Evolutionary conservation across 441 rosid species (phyloP).

Genomic region (Populus hybrid): DNA sequence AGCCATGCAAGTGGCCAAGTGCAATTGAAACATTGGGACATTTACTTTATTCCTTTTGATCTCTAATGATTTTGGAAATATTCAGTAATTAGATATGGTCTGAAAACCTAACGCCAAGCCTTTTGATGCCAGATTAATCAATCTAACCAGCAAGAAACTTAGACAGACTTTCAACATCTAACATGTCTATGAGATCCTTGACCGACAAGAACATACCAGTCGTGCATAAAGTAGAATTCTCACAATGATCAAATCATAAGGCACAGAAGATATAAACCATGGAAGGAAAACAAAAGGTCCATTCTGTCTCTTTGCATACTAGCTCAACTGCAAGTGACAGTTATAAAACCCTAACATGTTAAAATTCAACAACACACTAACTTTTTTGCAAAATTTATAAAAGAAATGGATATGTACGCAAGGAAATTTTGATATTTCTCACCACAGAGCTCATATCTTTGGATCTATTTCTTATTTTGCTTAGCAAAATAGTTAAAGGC

Average conservation of each 20-base stretch:
- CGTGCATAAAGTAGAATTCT: background rate
- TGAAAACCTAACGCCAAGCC: background rate
- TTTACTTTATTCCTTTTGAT: background rate
- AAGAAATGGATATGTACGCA: background rate
- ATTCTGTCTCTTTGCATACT: background rate
- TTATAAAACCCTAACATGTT: background rate
- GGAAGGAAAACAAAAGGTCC: background rate
- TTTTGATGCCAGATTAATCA: conserved; percentile 7
- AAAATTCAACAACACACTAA: conserved; percentile 4
- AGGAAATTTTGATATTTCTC: conserved; percentile 6
- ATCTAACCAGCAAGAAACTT: background rate
- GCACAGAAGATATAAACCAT: background rate
- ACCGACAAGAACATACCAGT: background rate
- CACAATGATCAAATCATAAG: background rate
- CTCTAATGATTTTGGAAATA: background rate
- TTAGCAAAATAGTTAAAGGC: conserved; percentile 44
- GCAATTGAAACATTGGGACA: too few relatives aligned
- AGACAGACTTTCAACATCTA: background rate
- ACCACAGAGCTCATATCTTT: conserved; percentile 6
- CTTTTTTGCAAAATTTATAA: conserved; percentile 1
- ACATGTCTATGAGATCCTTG: background rate
- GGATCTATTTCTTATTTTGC: conserved; percentile 41
- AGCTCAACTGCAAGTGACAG: background rate
- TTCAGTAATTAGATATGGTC: background rate
- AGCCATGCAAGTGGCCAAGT: too few relatives aligned